Base-by-base conservation (phyloP, 305 asterid species). In the Plantago coronopus region DNA sequence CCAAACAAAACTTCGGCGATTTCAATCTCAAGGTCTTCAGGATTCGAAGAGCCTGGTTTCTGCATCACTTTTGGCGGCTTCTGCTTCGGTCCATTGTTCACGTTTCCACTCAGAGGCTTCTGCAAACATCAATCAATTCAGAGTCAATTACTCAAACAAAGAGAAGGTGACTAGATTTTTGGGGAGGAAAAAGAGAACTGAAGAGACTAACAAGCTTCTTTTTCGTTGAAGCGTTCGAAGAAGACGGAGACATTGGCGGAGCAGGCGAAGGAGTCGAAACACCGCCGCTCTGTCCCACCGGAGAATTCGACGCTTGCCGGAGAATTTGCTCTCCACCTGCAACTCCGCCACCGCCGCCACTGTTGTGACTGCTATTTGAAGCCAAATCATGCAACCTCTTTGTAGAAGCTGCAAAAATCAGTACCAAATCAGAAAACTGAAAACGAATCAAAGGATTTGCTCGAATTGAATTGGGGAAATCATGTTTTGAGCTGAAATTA, bases 361-460 rank as follows among this genome's bases (percentile, higher is more conserved):
- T 65, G 43, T 70, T 54, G 0, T 68, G 73, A 29, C 61, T 77
- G 13, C 76, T 73, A 54, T 82, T 79, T 31, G 91, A 73, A 56
- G 86, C 71, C 97, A 89, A 85, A 66, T 93, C 99, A 62, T 87
- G 96, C 43, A 85, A 80, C 85, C 99, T 84, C 86, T 94, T 94
- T 0, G 91, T 79, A 22, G 87, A 74, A 14, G 85, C 99, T 94
- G 80, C 63, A 64, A 64, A 75, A 50, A 54, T 43, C 71, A 48
- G 43, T 65, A 54, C 27, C 2, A n/a, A 29, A 29, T 21, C 38
- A 25, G 29, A 3, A 54, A 51, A 51, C 14, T 9, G 13, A 37
- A 5, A 31, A 31, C 5, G 7, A 31, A 4, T 31, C 4, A 21
- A 20, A 0, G 34, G 27, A 20, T 5, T 48, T 31, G 38, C 7